Base-by-base conservation (phyloP, 2,329 filamentous ascomycete genomes). In the Bipolaris bicolor region DNA sequence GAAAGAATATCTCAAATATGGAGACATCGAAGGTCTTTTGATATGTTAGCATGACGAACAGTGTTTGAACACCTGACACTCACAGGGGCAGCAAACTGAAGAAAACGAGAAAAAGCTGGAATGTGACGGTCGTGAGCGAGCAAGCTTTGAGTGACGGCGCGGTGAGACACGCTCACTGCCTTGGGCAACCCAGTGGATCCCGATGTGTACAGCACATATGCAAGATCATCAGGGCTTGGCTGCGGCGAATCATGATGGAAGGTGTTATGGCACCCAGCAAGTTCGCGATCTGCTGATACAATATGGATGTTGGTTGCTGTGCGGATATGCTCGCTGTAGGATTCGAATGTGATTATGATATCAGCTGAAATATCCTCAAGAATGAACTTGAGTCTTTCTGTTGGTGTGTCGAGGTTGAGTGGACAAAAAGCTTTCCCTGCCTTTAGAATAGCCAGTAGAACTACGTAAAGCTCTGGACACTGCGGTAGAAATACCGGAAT, bases 1-100 rank as follows among this genome's bases (percentile, higher is more conserved):
- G 90, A 63, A 97, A 97, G 81, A 97, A 97, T 6, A 96, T 93
- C 72, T 97, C 93, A 72, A 97, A 97, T 5, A 97, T 89, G 0
- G 91, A 96, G 7, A 97, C 93, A 75, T 97, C 93, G 72, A 97
- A 97, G 0, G 92, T 97, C 55, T 57, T 54, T 39, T 13, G 15
- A 7, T 29, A 13, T 26, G 26, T 57, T 43, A 57, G 55, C 48
- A 54, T 33, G 20, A 7, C 5, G 22, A 39, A 31, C 39, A n/a
- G 29, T 15, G 24, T n/a, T 13, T 11, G 6, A 20, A 26, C 13
- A 20, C 13, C 34, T 13, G 15, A 26, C 22, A 57, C 55, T 57
- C 41, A 57, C 55, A 0, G 93, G 91, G 3, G 92, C 89, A 4
- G 93, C 93, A 74, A 97, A 97, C 73, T 97, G 93, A 0, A 97